A percentile compares a stretch with the other conserved stretches of the same genome.
These are phyloP conservation scores for Lactuca saligna DNA, from an alignment of 129 eudicot genomes.

Conservation along the genomic window DNA sequence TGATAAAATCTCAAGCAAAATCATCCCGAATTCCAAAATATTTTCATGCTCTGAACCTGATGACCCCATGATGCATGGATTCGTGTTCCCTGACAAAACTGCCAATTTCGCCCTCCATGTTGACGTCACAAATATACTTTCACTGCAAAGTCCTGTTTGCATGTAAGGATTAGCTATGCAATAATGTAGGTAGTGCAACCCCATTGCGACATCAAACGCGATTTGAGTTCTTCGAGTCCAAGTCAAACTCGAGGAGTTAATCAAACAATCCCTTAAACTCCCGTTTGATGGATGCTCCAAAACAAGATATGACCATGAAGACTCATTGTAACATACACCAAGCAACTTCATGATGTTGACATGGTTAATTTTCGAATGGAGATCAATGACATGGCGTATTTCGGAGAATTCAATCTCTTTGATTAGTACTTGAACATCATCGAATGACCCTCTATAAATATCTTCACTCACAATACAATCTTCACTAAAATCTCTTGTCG, in stretches of 20 bases:
- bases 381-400: conserved; percentile 59
- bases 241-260: conserved; percentile 32
- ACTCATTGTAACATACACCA: conserved; percentile 67
- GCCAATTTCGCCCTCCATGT: conserved; percentile 70
- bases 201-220: conserved; percentile 71
- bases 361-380: conserved; percentile 69
- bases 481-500: conserved; percentile 47
- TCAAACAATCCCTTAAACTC: conserved; percentile 52
- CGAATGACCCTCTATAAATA: conserved; percentile 52
- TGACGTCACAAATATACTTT: conserved; percentile 49
- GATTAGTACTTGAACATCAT: conserved; percentile 50
- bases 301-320: conserved; percentile 59
- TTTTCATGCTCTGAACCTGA: conserved; percentile 33
- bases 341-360: conserved; percentile 58
- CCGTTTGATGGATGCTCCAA: conserved; percentile 57
- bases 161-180: conserved; percentile 55
- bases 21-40: conserved; percentile 68
- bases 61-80: conserved; percentile 18
- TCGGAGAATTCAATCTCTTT: conserved; percentile 52
- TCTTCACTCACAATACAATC: conserved; percentile 32
- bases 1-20: conserved; percentile 67
- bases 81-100: conserved; percentile 36
- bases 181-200: conserved; percentile 69
- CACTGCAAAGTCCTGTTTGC: conserved; percentile 47
- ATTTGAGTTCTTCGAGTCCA: conserved; percentile 72